These are phyloP conservation scores for Ophidiomyces ophidiicola DNA, from an alignment of 2,329 filamentous ascomycete species.

Conservation along the genomic window DNA sequence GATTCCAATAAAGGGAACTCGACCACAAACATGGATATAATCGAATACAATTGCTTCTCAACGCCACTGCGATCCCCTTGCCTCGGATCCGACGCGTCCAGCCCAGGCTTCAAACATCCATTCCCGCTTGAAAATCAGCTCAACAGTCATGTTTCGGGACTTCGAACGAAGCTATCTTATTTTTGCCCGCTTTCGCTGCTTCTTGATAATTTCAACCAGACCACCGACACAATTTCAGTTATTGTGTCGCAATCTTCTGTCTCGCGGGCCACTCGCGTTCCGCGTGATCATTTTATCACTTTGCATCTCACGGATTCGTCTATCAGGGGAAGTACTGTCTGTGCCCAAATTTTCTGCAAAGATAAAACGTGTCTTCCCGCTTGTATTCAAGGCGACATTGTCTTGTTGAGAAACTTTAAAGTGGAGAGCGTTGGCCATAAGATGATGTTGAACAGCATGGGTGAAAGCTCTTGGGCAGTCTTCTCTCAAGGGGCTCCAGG, in stretches of 20 bases:
- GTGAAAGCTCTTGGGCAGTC: constrained; percentile 38
- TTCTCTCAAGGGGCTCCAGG: constrained; percentile 23
- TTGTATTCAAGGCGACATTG: constrained; percentile 28
- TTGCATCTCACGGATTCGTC: constrained; percentile 36
- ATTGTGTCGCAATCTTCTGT: constrained; percentile 25
- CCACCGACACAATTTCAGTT: constrained; percentile 34
- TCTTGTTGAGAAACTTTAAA: constrained; percentile 37
- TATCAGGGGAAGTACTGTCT: constrained; percentile 28
- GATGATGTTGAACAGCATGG: constrained; percentile 31
- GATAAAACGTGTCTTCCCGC: constrained; percentile 30
- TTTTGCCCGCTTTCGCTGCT: constrained; percentile 34
- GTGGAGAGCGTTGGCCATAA: constrained; percentile 32
- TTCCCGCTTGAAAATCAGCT: constrained; percentile 11
- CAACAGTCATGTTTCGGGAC: constrained; percentile 24
- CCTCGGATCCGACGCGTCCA: neutral
- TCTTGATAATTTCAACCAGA: constrained; percentile 30
- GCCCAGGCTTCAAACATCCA: constrained; percentile 4
- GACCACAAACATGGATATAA: neutral
- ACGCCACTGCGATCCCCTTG: neutral
- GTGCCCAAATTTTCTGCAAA: constrained; percentile 34
- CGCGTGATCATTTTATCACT: constrained; percentile 31
- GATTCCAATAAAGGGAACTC: neutral
- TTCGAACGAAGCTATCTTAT: constrained; percentile 33
- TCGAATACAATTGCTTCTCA: neutral
- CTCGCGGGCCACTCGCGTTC: constrained; percentile 26